A percentile compares a stretch with the other conserved stretches of the same genome.
Evolutionary conservation across 345 rosid species (phyloP).

Genomic region (Pugionium cornutum): DNA sequence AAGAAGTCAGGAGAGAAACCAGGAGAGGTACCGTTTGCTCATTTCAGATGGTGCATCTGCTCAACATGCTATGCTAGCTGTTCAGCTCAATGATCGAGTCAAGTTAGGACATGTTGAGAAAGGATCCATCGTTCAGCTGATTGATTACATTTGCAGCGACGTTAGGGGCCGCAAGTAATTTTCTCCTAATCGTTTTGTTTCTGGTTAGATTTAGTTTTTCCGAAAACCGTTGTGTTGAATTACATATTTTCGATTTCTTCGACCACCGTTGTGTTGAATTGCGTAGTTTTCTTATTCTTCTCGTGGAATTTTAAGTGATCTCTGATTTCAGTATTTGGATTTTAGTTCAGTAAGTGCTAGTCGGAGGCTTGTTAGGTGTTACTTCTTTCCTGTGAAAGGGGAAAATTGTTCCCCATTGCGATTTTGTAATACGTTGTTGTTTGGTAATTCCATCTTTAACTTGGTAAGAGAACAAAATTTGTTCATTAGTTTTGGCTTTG

Average conservation of each 20-base stretch:
- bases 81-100: slow-evolving; percentile 79
- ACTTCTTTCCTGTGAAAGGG: neutral
- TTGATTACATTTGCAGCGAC: slow-evolving; percentile 80
- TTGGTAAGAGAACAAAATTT: neutral
- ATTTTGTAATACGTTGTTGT: neutral
- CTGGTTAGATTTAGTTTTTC: too few species aligned
- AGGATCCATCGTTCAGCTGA: slow-evolving; percentile 83
- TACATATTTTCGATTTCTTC: neutral
- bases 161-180: slow-evolving; percentile 68
- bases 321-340: neutral
- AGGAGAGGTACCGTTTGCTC: slow-evolving; percentile 60
- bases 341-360: neutral
- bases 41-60: slow-evolving; percentile 64
- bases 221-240: too few species aligned
- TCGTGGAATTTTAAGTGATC: neutral
- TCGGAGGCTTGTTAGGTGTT: slow-evolving; percentile 4
- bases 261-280: neutral
- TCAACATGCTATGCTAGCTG: slow-evolving; percentile 82
- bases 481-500: neutral
- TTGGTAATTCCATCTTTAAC: neutral
- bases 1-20: slow-evolving; percentile 51
- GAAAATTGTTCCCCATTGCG: neutral
- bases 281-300: neutral
- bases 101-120: slow-evolving; percentile 55
- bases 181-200: neutral